Base-by-base conservation (phyloP, 2,329 filamentous ascomycete species). In the Neocatenulostroma microsporum region DNA sequence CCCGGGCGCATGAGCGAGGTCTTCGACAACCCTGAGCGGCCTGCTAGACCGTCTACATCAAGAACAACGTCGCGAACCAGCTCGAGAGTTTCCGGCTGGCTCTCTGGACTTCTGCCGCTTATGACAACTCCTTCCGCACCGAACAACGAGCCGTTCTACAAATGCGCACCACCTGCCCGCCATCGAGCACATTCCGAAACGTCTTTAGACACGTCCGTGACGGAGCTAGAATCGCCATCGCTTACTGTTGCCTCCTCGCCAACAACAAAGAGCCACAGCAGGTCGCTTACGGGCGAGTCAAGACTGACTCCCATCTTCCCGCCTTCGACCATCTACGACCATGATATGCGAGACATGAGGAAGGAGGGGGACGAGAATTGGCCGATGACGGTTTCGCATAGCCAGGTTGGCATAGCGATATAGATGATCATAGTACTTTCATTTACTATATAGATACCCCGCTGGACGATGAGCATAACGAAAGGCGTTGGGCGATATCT, bases 21-120 rank as follows among this genome's bases (percentile, higher is more conserved):
- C 26, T 35, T 32, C 14, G 27, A 31, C 25, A 12, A 9, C 4
- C 12, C 21, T 15, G 24, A 32, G 13, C 14, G 19, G 4, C n/a
- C 17, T 10, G 14, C 26, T 4, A 21, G 17, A 25, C 24, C 33
- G 6, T 17, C 32, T 12, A 21, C 30, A 11, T 21, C 31, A 5
- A 17, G 24, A 14, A 21, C 30, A 20, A 20, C 23, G 8, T 36
- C 28, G n/a, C 34, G 31, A 5, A 21, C 39, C 10, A 42, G 33
- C 26, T 47, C 43, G 9, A 34, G 50, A 36, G 47, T 57, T 9
- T 44, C 54, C 3, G 49, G 50, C 14, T 56, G 52, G 55, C 45
- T 56, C 3, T 53, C 49, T 1, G 46, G 34, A n/a, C 37, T 56
- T 17, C 18, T 47, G 12, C 40, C 45, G 15, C 31, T 11, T 13